Conservation (phyloP, 495 filamentous ascomycete genomes). For the Cenococcum geophilum region DNA sequence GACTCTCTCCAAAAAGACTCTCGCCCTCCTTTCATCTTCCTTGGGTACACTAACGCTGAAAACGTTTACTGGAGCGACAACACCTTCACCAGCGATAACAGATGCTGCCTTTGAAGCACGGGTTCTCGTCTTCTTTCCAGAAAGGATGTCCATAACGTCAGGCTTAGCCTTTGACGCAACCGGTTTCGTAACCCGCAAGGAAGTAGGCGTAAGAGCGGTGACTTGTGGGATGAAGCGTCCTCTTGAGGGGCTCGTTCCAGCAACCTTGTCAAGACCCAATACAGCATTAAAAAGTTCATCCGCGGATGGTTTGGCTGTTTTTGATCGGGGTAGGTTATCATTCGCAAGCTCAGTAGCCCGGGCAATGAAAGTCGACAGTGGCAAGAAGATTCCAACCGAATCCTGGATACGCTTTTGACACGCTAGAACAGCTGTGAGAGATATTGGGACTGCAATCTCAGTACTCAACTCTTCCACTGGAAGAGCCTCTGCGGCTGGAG, state of each 20-base stretch:
- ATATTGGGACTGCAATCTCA: conserved; percentile 64
- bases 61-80: conserved; percentile 55
- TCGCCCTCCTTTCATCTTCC: conserved; percentile 72
- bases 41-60: conserved; percentile 72
- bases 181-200: conserved; percentile 28
- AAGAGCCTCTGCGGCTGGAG: conserved; percentile 39
- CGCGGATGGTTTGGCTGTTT: conserved; percentile 54
- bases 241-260: conserved; percentile 41
- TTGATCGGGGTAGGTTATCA: conserved; percentile 65
- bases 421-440: conserved; percentile 66
- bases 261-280: conserved; percentile 62
- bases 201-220: conserved; percentile 49
- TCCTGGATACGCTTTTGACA: conserved; percentile 73
- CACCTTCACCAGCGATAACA: conserved; percentile 35
- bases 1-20: conserved; percentile 72
- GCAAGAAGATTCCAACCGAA: conserved; percentile 68
- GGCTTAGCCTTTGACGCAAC: conserved; percentile 34
- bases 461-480: conserved; percentile 42
- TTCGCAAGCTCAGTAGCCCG: conserved; percentile 82
- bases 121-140: conserved; percentile 42
- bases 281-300: conserved; percentile 87
- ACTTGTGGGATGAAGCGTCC: conserved; percentile 70
- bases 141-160: conserved; percentile 77
- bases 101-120: conserved; percentile 28
- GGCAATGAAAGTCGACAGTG: conserved; percentile 78